Conservation (phyloP, 2,329 filamentous ascomycete genomes). For the Diaporthe destruens region DNA sequence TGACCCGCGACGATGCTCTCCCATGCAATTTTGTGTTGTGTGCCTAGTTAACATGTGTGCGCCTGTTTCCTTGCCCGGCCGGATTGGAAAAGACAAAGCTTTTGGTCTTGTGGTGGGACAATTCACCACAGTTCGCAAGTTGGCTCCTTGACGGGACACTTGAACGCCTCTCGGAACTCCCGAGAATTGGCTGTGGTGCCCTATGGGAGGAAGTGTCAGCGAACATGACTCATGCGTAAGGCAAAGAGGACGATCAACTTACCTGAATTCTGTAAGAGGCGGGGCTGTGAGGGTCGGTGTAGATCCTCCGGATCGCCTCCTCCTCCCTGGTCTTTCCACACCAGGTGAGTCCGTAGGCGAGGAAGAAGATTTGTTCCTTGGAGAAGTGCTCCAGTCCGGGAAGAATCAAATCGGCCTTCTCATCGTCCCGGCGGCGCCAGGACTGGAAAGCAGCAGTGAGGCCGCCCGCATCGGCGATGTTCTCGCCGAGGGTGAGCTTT, state of each 20-base stretch:
- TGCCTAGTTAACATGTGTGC: neutral
- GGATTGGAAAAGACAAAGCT: neutral
- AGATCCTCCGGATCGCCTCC: constrained; percentile 67
- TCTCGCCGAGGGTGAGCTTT: constrained; percentile 74
- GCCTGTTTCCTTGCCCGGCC: neutral
- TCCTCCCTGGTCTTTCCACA: constrained; percentile 74
- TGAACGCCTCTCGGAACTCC: constrained; percentile 76
- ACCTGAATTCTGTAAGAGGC: constrained; percentile 71
- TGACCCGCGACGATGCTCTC: neutral
- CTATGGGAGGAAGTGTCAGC: constrained; percentile 14
- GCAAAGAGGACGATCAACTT: neutral
- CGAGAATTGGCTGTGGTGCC: constrained; percentile 74
- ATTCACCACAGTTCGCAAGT: constrained; percentile 76
- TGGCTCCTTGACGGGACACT: constrained; percentile 74
- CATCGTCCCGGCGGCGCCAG: constrained; percentile 70
- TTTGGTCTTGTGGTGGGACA: neutral
- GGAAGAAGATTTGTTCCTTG: constrained; percentile 78
- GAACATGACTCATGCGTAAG: neutral
- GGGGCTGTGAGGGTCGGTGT: constrained; percentile 75
- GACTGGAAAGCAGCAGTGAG: constrained; percentile 72
- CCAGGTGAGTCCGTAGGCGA: constrained; percentile 74
- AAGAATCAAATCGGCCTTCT: constrained; percentile 65
- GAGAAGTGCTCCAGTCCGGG: constrained; percentile 73
- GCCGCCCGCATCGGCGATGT: constrained; percentile 79
- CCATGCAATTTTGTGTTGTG: constrained; percentile 12